A percentile compares a stretch with the other conserved stretches of the same genome.
Conservation (phyloP, 2,329 filamentous ascomycete genomes). For the Beauveria varroae region DNA sequence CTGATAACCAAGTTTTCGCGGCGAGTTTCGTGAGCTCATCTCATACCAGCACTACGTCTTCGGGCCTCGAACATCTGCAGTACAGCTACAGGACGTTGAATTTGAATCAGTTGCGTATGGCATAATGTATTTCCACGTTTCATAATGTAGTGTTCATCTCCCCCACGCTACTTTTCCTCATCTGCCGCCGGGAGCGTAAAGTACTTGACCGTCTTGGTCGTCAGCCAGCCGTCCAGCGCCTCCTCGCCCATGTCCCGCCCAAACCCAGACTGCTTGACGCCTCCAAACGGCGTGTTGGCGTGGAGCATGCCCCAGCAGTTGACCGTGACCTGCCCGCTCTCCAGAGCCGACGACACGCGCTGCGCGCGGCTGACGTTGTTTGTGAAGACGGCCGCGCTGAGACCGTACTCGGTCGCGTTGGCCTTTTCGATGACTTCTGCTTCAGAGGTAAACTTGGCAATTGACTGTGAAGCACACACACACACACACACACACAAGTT, state of each 20-base stretch:
- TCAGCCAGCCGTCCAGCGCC: slow-evolving; percentile 30
- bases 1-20: too few relatives aligned
- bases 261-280: slow-evolving; percentile 54
- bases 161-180: not conserved
- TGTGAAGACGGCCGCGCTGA: slow-evolving; percentile 48
- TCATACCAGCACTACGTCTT: too few relatives aligned
- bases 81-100: too few relatives aligned
- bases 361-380: slow-evolving; percentile 30
- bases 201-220: slow-evolving; percentile 22
- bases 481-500: not conserved
- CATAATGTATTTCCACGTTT: too few relatives aligned
- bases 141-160: too few relatives aligned
- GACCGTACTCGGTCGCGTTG: slow-evolving; percentile 40
- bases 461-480: not conserved
- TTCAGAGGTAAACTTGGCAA: slow-evolving; percentile 18
- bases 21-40: too few relatives aligned
- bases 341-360: slow-evolving; percentile 33
- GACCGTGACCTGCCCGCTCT: slow-evolving; percentile 22
- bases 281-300: slow-evolving; percentile 24
- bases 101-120: too few relatives aligned
- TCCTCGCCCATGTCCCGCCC: slow-evolving; percentile 39
- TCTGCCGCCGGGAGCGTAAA: not conserved
- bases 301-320: slow-evolving; percentile 21
- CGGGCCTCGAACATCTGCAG: too few relatives aligned
- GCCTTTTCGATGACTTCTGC: slow-evolving; percentile 20